Evolutionary conservation across 129 eudicot genomes (phyloP).

Genomic region (Gnaphalium uliginosum): DNA sequence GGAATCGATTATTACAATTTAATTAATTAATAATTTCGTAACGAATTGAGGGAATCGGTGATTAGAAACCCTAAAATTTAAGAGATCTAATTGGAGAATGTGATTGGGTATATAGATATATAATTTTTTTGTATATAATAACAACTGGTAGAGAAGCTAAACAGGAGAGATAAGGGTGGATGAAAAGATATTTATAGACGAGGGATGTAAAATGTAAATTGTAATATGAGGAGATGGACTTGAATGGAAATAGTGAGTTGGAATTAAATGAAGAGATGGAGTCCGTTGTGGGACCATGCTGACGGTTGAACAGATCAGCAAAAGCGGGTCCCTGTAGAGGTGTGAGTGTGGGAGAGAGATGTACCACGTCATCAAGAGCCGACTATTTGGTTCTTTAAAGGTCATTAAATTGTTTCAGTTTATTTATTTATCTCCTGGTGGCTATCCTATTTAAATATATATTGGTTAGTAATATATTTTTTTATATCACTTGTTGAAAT

Average conservation of each 20-base stretch:
- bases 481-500: too few relatives aligned
- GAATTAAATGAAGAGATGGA: slow-evolving; percentile 20
- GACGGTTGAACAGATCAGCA: slow-evolving; percentile 20
- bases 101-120: slow-evolving; percentile 12
- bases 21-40: background rate
- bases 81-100: slow-evolving; percentile 18
- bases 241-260: slow-evolving; percentile 19
- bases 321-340: slow-evolving; percentile 15
- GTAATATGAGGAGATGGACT: slow-evolving; percentile 33
- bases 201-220: background rate
- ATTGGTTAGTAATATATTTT: too few relatives aligned
- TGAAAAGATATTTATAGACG: slow-evolving; percentile 6
- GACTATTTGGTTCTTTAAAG: slow-evolving; percentile 5
- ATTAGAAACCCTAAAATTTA: slow-evolving; percentile 6
- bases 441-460: background rate
- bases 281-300: slow-evolving; percentile 44
- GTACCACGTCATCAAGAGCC: slow-evolving; percentile 30
- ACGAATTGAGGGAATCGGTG: background rate
- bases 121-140: background rate
- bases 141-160: slow-evolving; percentile 23
- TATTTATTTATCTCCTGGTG: background rate
- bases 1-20: background rate
- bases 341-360: background rate
- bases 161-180: slow-evolving; percentile 25
- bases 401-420: background rate